Evolutionary conservation across 2,329 filamentous ascomycete genomes (phyloP).

Genomic region (Apiospora phragmitis): DNA sequence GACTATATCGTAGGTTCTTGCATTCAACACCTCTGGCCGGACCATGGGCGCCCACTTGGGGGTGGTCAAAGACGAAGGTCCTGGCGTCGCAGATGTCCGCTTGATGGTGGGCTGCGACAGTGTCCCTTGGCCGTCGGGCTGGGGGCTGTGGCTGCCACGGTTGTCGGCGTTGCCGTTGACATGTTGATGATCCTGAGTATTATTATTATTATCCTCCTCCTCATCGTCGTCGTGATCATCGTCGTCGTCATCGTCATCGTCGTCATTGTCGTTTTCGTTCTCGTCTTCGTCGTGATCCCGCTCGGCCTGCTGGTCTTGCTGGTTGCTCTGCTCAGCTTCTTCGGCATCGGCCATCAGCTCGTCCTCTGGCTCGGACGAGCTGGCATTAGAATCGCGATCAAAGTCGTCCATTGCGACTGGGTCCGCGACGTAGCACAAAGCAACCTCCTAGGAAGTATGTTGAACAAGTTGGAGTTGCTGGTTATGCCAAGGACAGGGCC

Average conservation of each 20-base stretch:
- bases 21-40: slow-evolving; percentile 77
- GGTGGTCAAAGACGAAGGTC: slow-evolving; percentile 28
- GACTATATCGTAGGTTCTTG: slow-evolving; percentile 87
- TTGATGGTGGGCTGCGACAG: slow-evolving; percentile 24
- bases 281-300: slow-evolving; percentile 38
- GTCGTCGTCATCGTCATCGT: slow-evolving; percentile 37
- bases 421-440: background rate
- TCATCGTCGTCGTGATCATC: slow-evolving; percentile 36
- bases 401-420: slow-evolving; percentile 39
- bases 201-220: slow-evolving; percentile 39
- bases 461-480: background rate
- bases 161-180: slow-evolving; percentile 33
- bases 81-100: slow-evolving; percentile 33
- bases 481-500: background rate
- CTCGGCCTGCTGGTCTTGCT: slow-evolving; percentile 32
- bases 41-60: slow-evolving; percentile 58
- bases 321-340: slow-evolving; percentile 26
- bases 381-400: slow-evolving; percentile 39
- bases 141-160: slow-evolving; percentile 30
- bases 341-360: slow-evolving; percentile 33
- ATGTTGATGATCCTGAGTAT: slow-evolving; percentile 39
- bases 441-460: background rate
- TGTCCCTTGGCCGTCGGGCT: slow-evolving; percentile 14
- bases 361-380: slow-evolving; percentile 44
- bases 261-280: slow-evolving; percentile 34